phyloP scores from a whole-genome alignment of 2,329 filamentous ascomycete genomes.

The Daldinia sp. region DNA sequence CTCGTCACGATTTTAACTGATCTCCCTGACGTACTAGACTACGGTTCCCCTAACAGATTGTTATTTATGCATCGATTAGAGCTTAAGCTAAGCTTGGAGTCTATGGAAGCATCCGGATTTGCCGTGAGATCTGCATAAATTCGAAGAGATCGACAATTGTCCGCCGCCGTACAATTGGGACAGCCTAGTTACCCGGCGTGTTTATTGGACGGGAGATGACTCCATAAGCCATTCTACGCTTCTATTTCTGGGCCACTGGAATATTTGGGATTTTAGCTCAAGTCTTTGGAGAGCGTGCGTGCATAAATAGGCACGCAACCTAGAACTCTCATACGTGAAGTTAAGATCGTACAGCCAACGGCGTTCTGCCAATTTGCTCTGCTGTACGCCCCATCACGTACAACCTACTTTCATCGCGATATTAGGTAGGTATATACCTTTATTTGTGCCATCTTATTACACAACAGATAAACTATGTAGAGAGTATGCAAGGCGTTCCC shows the following conservation, averaged over 20 bases:
- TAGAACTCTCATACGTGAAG: conserved; percentile 18
- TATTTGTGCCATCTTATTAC: conserved; percentile 14
- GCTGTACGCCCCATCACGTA: conserved; percentile 33
- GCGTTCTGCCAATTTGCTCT: conserved; percentile 28
- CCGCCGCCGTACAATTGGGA: conserved; percentile 22
- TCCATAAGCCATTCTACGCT: conserved; percentile 7
- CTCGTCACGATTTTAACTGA: not conserved
- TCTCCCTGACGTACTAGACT: conserved; percentile 8
- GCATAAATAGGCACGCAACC: conserved; percentile 21
- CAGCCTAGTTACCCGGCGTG: not conserved
- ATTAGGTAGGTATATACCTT: no score
- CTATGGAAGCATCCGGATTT: conserved; percentile 29
- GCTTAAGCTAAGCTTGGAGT: conserved; percentile 16
- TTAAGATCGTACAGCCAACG: conserved; percentile 29
- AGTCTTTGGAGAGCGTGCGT: conserved; percentile 14
- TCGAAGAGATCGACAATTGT: conserved; percentile 28
- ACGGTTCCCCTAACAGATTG: not conserved
- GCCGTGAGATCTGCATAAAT: conserved; percentile 33
- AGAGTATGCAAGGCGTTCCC: conserved; percentile 3
- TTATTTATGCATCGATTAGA: conserved; percentile 19
- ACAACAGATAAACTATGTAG: conserved; percentile 11
- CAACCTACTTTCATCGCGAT: conserved; percentile 14
- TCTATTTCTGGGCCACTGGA: conserved; percentile 17
- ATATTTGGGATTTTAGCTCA: conserved; percentile 16
- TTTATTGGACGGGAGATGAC: conserved; percentile 15